These are phyloP conservation scores for Hericium erinaceus DNA, from an alignment of 768 basidiomycete species.

Conservation along the genomic window DNA sequence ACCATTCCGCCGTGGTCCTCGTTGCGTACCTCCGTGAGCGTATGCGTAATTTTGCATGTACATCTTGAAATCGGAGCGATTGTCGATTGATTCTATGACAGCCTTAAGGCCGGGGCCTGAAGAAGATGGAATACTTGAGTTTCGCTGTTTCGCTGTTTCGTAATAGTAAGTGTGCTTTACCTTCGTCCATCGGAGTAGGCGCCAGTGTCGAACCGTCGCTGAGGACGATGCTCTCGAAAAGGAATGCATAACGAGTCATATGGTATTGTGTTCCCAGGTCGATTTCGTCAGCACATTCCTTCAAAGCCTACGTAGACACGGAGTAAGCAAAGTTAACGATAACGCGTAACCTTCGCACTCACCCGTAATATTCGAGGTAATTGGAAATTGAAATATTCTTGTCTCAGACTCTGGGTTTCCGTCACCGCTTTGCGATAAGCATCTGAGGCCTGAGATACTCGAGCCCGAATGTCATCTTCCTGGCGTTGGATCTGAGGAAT, in stretches of 20 bases:
- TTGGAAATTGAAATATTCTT: constrained; percentile 98
- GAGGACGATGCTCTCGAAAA: constrained; percentile 85
- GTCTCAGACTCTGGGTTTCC: constrained; percentile 83
- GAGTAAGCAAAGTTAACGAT: background rate
- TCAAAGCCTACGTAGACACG: constrained; percentile 52
- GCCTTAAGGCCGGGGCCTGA: constrained; percentile 70
- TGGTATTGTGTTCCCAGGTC: constrained; percentile 99
- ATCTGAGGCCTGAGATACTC: constrained; percentile 82
- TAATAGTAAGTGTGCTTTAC: constrained; percentile 25
- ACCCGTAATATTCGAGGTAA: constrained; percentile 89
- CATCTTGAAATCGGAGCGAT: constrained; percentile 86
- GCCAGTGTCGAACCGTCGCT: constrained; percentile 83
- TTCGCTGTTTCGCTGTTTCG: no score
- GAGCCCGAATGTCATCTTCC: constrained; percentile 85
- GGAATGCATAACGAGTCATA: constrained; percentile 85
- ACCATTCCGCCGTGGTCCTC: constrained; percentile 82
- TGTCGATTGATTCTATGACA: constrained; percentile 87
- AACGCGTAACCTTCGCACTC: constrained; percentile 23
- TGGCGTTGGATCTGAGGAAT: constrained; percentile 66
- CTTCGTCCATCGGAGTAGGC: constrained; percentile 54
- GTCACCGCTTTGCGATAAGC: constrained; percentile 83
- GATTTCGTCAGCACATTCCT: constrained; percentile 92
- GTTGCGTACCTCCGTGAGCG: constrained; percentile 57
- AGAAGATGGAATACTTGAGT: background rate
- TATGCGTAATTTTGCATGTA: constrained; percentile 98